A percentile compares a stretch with the other conserved stretches of the same genome.
phyloP scores from a whole-genome alignment of 148 eudicot species.

The Salicornia ramosissima region DNA sequence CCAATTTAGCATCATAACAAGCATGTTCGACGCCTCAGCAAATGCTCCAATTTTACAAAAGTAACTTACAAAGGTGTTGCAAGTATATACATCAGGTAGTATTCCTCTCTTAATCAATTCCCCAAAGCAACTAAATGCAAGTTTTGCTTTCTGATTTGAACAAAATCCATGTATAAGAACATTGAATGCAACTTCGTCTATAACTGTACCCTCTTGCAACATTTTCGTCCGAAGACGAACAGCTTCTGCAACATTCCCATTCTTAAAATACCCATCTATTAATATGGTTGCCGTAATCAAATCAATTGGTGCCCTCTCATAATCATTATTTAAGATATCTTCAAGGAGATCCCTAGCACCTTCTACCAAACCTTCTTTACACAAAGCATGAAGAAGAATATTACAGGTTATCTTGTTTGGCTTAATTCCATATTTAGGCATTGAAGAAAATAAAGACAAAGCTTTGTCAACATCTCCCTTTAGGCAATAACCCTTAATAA shows the following conservation, averaged over 20 bases:
- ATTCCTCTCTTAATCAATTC: slow-evolving; percentile 64
- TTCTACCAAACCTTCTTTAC: slow-evolving; percentile 59
- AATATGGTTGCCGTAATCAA: slow-evolving; percentile 57
- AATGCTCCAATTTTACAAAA: slow-evolving; percentile 46
- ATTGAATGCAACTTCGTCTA: slow-evolving; percentile 60
- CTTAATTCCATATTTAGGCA: slow-evolving; percentile 38
- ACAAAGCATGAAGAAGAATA: slow-evolving; percentile 69
- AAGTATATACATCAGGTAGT: slow-evolving; percentile 51
- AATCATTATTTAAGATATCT: slow-evolving; percentile 37
- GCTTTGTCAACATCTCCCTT: slow-evolving; percentile 54
- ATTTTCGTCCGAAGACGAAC: slow-evolving; percentile 37
- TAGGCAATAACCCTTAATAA: slow-evolving; percentile 62
- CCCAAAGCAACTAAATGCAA: slow-evolving; percentile 47
- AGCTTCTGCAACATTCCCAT: slow-evolving; percentile 43
- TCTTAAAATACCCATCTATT: slow-evolving; percentile 60
- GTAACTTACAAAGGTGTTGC: slow-evolving; percentile 49
- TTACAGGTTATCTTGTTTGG: slow-evolving; percentile 65
- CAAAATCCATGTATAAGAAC: slow-evolving; percentile 64
- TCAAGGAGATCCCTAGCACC: slow-evolving; percentile 51
- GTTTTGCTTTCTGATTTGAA: slow-evolving; percentile 31
- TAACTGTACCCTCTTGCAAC: slow-evolving; percentile 26
- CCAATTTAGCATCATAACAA: slow-evolving; percentile 43
- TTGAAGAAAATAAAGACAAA: slow-evolving; percentile 49
- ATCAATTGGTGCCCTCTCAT: slow-evolving; percentile 24
- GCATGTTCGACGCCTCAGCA: slow-evolving; percentile 52